Evolutionary conservation across 2,329 filamentous ascomycete species (phyloP).

Genomic region (Fusarium nygamai): DNA sequence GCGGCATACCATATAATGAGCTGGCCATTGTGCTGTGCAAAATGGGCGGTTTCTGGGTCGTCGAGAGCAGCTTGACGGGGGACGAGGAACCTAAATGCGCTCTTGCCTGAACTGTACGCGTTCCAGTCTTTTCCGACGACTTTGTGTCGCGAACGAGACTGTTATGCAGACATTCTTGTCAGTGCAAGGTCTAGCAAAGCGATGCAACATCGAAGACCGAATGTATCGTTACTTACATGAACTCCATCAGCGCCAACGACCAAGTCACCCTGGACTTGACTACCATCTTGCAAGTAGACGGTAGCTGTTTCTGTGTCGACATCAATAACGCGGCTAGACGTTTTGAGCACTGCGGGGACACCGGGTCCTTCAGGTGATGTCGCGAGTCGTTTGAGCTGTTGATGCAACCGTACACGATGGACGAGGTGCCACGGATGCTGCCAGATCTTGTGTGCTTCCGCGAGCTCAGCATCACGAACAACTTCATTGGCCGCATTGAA

Average conservation of each 20-base stretch:
- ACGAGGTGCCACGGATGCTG: conserved; percentile 60
- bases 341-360: conserved; percentile 43
- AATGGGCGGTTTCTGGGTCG: conserved; percentile 35
- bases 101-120: conserved; percentile 59
- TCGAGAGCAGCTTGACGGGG: conserved; percentile 49
- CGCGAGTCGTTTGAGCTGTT: conserved; percentile 53
- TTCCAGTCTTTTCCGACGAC: conserved; percentile 26
- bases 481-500: conserved; percentile 50
- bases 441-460: conserved; percentile 53
- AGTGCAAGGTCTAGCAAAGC: neutral
- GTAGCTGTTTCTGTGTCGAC: conserved; percentile 54
- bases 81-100: conserved; percentile 65
- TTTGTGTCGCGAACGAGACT: neutral
- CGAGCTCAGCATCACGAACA: conserved; percentile 49
- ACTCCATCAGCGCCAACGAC: conserved; percentile 66
- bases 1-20: conserved; percentile 52
- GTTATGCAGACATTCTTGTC: neutral
- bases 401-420: conserved; percentile 63
- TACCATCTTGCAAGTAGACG: conserved; percentile 57
- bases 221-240: conserved; percentile 45
- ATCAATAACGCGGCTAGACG: conserved; percentile 53
- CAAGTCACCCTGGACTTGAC: conserved; percentile 56
- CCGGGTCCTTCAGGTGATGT: neutral
- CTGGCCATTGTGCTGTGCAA: conserved; percentile 23
- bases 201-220: accelerated